These are phyloP conservation scores for Diplogelasinospora grovesii DNA, from an alignment of 495 filamentous ascomycete species.

Conservation along the genomic window DNA sequence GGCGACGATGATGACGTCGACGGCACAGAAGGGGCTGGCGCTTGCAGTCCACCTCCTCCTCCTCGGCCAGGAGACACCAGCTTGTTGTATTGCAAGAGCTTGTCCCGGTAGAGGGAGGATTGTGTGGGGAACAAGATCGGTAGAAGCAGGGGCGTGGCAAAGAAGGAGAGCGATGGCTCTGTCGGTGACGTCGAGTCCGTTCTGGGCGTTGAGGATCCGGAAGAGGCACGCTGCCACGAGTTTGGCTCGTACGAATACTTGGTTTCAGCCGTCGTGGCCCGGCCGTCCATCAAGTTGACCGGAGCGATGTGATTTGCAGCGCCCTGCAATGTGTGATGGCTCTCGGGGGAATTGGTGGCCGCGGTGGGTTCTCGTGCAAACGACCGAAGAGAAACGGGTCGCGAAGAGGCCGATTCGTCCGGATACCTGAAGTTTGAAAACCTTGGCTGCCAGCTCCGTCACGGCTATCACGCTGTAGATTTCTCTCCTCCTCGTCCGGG, in stretches of 20 bases:
- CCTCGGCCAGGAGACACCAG: constrained; percentile 45
- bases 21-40: constrained; percentile 37
- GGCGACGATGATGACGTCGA: constrained; percentile 24
- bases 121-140: constrained; percentile 46
- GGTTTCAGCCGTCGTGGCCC: constrained; percentile 43
- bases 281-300: constrained; percentile 45
- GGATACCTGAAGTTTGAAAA: too few relatives aligned
- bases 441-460: too few relatives aligned
- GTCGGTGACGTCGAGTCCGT: constrained; percentile 16
- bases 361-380: too few relatives aligned
- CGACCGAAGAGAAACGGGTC: too few relatives aligned
- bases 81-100: constrained; percentile 49
- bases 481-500: too few relatives aligned
- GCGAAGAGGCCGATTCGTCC: too few relatives aligned
- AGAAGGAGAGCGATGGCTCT: constrained; percentile 22
- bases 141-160: constrained; percentile 34
- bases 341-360: too few relatives aligned
- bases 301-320: constrained; percentile 15
- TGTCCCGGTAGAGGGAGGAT: constrained; percentile 42
- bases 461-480: too few relatives aligned
- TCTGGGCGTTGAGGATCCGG: constrained; percentile 19
- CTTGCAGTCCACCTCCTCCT: constrained; percentile 36
- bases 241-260: constrained; percentile 43
- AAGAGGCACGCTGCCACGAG: constrained; percentile 31
- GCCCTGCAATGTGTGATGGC: too few relatives aligned